Percentiles rank a stretch among this genome's conserved stretches.
These are phyloP conservation scores for Mycena sp. DNA, from an alignment of 1,284 basidiomycete genomes.

Conservation along the genomic window DNA sequence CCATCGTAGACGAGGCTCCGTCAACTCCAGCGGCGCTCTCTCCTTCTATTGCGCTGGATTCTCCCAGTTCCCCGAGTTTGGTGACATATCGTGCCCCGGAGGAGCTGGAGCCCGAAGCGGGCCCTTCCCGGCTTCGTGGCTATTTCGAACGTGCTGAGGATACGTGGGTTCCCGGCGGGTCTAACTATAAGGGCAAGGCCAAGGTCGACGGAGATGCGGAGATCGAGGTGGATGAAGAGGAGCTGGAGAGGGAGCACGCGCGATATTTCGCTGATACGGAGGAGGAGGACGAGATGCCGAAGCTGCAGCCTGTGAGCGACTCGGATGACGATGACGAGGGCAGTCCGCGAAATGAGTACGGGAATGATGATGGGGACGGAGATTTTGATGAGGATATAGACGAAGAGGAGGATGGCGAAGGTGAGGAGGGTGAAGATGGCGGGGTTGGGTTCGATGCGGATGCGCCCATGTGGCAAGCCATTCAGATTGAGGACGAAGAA, in stretches of 20 bases:
- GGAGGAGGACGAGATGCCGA: constrained; percentile 41
- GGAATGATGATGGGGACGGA: constrained; percentile 28
- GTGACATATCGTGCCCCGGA: constrained; percentile 72
- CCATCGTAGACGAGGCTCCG: constrained; percentile 1
- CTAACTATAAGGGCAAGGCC: constrained; percentile 22
- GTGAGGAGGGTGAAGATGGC: constrained; percentile 38
- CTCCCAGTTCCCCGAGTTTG: constrained; percentile 60
- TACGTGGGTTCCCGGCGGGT: background rate
- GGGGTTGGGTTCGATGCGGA: too few species aligned
- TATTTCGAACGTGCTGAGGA: constrained; percentile 47
- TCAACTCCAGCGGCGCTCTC: too few species aligned
- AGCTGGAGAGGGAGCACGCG: constrained; percentile 26
- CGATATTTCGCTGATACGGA: constrained; percentile 38
- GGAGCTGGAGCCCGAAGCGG: constrained; percentile 55
- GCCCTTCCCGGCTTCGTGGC: constrained; percentile 46
- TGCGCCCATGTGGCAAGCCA: constrained; percentile 39
- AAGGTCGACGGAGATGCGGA: constrained; percentile 35
- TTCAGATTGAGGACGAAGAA: constrained; percentile 35
- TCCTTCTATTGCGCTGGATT: constrained; percentile 38
- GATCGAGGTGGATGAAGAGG: constrained; percentile 15
- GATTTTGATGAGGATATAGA: constrained; percentile 34
- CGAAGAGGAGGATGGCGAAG: constrained; percentile 38
- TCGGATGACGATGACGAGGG: constrained; percentile 32
- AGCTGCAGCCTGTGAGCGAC: constrained; percentile 23
- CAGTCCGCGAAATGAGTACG: constrained; percentile 19